Percentiles rank a stretch among this genome's conserved stretches.
Evolutionary conservation across 140 eudicot species (phyloP).

Genomic region (Flaveria floridana): DNA sequence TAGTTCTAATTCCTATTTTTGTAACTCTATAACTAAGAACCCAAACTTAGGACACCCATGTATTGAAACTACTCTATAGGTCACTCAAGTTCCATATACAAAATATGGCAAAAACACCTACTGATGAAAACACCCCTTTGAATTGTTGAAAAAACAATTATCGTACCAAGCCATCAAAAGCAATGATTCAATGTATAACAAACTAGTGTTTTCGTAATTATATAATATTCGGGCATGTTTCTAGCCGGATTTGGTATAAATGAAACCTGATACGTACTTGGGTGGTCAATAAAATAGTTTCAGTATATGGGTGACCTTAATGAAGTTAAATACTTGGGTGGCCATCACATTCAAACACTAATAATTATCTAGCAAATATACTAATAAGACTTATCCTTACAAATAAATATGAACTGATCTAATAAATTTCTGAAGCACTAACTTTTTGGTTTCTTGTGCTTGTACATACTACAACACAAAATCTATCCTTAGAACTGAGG

Average conservation of each 20-base stretch:
- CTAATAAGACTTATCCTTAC: not conserved
- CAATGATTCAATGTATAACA: not conserved
- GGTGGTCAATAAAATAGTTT: not conserved
- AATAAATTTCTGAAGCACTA: not conserved
- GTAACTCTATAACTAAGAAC: not conserved
- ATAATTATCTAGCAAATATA: not conserved
- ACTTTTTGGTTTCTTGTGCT: conserved; percentile 6
- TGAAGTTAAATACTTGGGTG: not conserved
- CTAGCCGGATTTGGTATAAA: not conserved
- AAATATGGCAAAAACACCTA: not conserved
- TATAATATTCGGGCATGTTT: not conserved
- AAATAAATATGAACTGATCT: not conserved
- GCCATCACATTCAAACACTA: not conserved
- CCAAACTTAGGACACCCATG: not conserved
- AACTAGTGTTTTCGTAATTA: not conserved
- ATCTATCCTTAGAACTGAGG: not conserved
- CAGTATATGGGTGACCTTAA: not conserved
- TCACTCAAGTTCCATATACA: not conserved
- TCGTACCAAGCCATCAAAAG: not conserved
- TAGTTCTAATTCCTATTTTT: not conserved
- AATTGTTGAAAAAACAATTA: not conserved
- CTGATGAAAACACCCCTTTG: not conserved
- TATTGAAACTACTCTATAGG: not conserved
- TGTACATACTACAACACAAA: conserved; percentile 1
- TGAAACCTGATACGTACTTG: not conserved